Evolutionary conservation across 2,329 filamentous ascomycete species (phyloP).

Genomic region (Thielaviopsis musarum): DNA sequence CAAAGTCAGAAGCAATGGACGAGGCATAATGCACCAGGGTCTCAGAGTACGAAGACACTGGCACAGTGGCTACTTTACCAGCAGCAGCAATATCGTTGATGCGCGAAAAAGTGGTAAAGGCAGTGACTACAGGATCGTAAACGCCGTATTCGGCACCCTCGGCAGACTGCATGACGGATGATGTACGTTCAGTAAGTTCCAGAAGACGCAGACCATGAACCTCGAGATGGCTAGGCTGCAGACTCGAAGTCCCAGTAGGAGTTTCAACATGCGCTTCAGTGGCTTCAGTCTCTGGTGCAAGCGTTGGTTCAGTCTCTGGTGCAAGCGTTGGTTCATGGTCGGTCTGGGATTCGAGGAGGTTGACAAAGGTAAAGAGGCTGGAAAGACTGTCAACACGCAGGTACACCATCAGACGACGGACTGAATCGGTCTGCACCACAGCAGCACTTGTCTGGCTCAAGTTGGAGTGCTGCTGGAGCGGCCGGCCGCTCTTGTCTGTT

Average conservation of each 20-base stretch:
- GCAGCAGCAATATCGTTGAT: constrained; percentile 71
- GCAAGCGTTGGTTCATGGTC: constrained; percentile 11
- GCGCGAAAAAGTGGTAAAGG: constrained; percentile 75
- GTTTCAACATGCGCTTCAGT: constrained; percentile 3
- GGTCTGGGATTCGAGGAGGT: constrained; percentile 37
- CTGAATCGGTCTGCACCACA: constrained; percentile 13
- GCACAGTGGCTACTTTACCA: constrained; percentile 64
- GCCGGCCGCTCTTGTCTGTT: constrained; percentile 59
- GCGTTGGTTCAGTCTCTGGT: background rate
- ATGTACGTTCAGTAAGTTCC: constrained; percentile 80
- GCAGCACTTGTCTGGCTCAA: constrained; percentile 14
- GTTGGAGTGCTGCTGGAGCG: constrained; percentile 21
- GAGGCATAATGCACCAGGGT: constrained; percentile 55
- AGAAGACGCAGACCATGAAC: constrained; percentile 75
- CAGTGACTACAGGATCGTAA: constrained; percentile 57
- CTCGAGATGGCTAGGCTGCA: constrained; percentile 33
- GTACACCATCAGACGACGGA: constrained; percentile 59
- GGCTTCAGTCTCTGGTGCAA: background rate
- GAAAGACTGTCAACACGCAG: constrained; percentile 74
- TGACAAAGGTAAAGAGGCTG: constrained; percentile 66
- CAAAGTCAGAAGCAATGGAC: constrained; percentile 52
- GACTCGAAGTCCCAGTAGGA: background rate
- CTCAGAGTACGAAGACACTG: constrained; percentile 62
- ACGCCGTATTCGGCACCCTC: constrained; percentile 62
- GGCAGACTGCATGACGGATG: constrained; percentile 85